Conservation (phyloP, 768 basidiomycete species). For the Dacryopinax primogenitus region DNA sequence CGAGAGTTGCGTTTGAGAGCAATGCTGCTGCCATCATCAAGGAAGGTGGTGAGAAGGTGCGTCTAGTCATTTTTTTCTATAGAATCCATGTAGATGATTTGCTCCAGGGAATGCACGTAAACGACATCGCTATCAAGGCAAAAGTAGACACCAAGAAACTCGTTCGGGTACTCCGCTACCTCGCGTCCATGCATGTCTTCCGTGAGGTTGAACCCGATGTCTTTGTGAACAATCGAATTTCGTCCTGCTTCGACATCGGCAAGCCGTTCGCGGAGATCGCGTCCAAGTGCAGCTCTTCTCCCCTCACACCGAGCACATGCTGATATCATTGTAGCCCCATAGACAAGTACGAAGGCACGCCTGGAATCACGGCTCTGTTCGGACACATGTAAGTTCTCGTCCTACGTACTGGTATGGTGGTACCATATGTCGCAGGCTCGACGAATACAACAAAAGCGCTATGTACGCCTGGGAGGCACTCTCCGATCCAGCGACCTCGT, state of each 20-base stretch:
- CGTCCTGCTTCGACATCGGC: constrained; percentile 22
- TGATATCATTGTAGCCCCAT: constrained; percentile 18
- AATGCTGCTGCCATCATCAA: constrained; percentile 33
- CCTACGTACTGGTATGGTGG: constrained; percentile 39
- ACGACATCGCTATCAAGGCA: constrained; percentile 29
- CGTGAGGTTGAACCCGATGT: constrained; percentile 25
- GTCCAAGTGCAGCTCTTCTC: neutral
- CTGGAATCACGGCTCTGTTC: constrained; percentile 50
- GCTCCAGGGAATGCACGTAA: constrained; percentile 24
- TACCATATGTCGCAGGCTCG: constrained; percentile 55
- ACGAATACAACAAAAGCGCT: constrained; percentile 17
- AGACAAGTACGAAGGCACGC: constrained; percentile 20
- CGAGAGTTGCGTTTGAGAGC: constrained; percentile 25
- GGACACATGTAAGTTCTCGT: constrained; percentile 25
- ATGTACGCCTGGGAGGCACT: constrained; percentile 18
- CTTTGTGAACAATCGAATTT: constrained; percentile 24
- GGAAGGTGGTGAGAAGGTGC: constrained; percentile 31
- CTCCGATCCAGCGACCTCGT: constrained; percentile 18
- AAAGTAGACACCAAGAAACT: constrained; percentile 27
- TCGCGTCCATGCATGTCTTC: constrained; percentile 26
- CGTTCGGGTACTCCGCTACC: constrained; percentile 30
- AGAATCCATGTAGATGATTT: constrained; percentile 21
- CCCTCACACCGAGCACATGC: constrained; percentile 19
- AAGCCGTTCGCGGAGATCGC: constrained; percentile 10
- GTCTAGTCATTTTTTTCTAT: neutral